These are phyloP conservation scores for Sporisorium sorghi DNA, from an alignment of 1,284 basidiomycete genomes.

Conservation along the genomic window DNA sequence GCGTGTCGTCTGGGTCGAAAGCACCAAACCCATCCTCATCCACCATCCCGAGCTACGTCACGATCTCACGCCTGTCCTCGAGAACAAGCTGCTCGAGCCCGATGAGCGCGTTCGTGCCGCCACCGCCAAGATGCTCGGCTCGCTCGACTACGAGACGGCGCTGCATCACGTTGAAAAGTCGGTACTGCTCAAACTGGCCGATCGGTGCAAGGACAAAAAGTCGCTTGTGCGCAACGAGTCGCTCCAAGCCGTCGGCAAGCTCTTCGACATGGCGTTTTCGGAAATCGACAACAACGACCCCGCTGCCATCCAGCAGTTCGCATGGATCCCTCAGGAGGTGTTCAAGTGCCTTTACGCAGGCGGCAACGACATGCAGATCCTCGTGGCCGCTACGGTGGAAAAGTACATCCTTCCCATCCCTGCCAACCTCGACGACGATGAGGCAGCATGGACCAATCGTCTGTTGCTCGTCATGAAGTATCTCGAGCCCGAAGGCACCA, in stretches of 20 bases:
- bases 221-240: conserved; percentile 84
- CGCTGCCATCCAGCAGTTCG: conserved; percentile 82
- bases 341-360: conserved; percentile 71
- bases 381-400: conserved; percentile 72
- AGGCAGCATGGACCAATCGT: conserved; percentile 85
- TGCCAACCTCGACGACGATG: conserved; percentile 77
- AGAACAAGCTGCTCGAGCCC: conserved; percentile 74
- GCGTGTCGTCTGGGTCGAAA: conserved; percentile 83
- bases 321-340: conserved; percentile 89
- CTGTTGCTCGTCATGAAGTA: conserved; percentile 80
- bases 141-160: conserved; percentile 89
- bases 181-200: conserved; percentile 78
- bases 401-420: conserved; percentile 86
- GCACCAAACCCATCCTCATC: conserved; percentile 71
- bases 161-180: conserved; percentile 81
- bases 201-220: conserved; percentile 87
- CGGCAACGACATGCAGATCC: conserved; percentile 73
- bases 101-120: conserved; percentile 92
- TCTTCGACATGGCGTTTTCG: conserved; percentile 84
- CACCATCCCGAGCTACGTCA: conserved; percentile 80
- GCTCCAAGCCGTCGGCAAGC: conserved; percentile 79
- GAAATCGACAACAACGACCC: conserved; percentile 90
- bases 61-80: conserved; percentile 52
- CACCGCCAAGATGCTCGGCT: conserved; percentile 82
- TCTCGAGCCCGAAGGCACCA: conserved; percentile 74